Percentiles rank a stretch among this genome's conserved stretches.
phyloP scores from a whole-genome alignment of 805 yeast genomes.

The Maudiozyma saulgeensis region DNA sequence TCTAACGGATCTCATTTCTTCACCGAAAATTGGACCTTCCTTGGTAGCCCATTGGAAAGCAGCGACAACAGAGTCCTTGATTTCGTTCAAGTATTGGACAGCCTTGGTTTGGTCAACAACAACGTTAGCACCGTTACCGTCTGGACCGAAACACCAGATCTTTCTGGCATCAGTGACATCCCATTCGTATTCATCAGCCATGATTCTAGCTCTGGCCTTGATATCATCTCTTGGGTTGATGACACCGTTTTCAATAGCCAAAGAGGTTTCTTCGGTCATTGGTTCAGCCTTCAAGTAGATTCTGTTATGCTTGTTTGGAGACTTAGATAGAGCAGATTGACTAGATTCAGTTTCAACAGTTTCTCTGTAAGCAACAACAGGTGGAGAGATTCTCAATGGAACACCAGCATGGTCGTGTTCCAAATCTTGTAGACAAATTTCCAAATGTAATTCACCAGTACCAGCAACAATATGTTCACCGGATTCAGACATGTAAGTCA shows the following conservation, averaged over 20 bases:
- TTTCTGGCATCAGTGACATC: slow-evolving; percentile 99
- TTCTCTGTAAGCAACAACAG: slow-evolving; percentile 98
- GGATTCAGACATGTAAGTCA: slow-evolving; percentile 75
- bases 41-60: slow-evolving; percentile 99
- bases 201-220: slow-evolving; percentile 96
- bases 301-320: slow-evolving; percentile 99
- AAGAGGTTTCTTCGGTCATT: slow-evolving; percentile 82
- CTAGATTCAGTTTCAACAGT: slow-evolving; percentile 90
- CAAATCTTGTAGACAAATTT: slow-evolving; percentile 91
- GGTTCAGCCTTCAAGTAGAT: slow-evolving; percentile 96
- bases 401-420: slow-evolving; percentile 99
- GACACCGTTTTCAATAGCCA: slow-evolving; percentile 88
- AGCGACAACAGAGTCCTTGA: slow-evolving; percentile 98
- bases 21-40: slow-evolving; percentile 99
- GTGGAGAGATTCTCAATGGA: slow-evolving; percentile 95
- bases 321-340: slow-evolving; percentile 94
- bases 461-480: slow-evolving; percentile 99
- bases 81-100: slow-evolving; percentile 96
- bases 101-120: slow-evolving; percentile 99
- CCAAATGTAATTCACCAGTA: slow-evolving; percentile 99
- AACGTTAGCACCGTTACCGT: slow-evolving; percentile 96
- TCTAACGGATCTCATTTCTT: slow-evolving; percentile 91
- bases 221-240: slow-evolving; percentile 93
- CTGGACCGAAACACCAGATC: slow-evolving; percentile 99
- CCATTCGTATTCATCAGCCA: slow-evolving; percentile 99